Evolutionary conservation across 257 asterid genomes (phyloP), one percentile per base, ranked within the genome.

Genomic region (Cinchona pubescens): DNA sequence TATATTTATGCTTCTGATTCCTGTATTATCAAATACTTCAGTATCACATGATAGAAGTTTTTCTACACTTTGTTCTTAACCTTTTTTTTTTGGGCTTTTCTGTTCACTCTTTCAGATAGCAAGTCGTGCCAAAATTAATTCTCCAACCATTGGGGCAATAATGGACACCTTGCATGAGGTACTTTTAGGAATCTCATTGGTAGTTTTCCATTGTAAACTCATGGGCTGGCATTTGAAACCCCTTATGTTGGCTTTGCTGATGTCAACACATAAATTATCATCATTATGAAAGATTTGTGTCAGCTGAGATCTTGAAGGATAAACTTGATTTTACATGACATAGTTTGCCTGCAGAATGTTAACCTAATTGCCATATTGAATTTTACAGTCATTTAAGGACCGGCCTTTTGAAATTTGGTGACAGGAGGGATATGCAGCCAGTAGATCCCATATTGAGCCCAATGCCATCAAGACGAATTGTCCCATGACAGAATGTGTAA

Each of bases 391-490:
- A 56, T 49, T 55, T 14, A 25, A 76, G 48, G 35, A 25, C 58
- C 35, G 69, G 55, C 8, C 43, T 29, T 0, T 37, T 49, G 62
- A 11, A 55, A 53, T 27, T 19, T 58, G 75, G 45, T 79, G 76
- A 35, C 90, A 89, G 97, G 91, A 80, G 73, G 97, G 99, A 21
- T 90, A 88, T 79, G 88, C 84, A 29, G 93, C 85, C 25, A 79
- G 84, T 81, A 86, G 96, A 83, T 94, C 99, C 40, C 97, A 92
- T 73, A 89, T 92, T 4, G 88, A 79, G 59, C 64, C 87, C 23
- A 90, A 88, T 73, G 99, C 97, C 25, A 89, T 94, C 76, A 94
- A 92, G 83, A 89, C 97, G 43, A 88, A 94, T 78, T 94, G 97
- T 69, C 84, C 91, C 34, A 90, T 88, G 97, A 83, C 70, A 63